Evolutionary conservation across 2,329 filamentous ascomycete species (phyloP), one percentile per base, ranked within the genome.

Genomic region (Fusarium liriodendri): DNA sequence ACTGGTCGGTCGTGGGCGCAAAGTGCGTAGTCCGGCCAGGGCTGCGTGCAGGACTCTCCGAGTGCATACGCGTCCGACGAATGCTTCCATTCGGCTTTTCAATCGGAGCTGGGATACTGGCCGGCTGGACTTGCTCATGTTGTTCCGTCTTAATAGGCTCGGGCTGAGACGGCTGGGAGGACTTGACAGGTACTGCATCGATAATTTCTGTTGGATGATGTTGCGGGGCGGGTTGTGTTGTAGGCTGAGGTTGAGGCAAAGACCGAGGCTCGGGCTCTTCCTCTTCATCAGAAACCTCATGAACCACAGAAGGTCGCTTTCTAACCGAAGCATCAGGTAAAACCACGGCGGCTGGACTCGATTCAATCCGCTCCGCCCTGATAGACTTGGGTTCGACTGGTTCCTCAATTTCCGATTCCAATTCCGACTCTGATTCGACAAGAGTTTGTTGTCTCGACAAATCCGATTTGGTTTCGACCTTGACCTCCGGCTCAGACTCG

Each of bases 11-110:
- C 9, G 87, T 85, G 11, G 87, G 79, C 2, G 90, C 90, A 80
- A 95, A 95, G 76, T 90, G 92, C 14, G 93, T 90, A 33, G 88
- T 90, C 37, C 93, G 88, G 27, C 85, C 87, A 20, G 93, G 92
- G 75, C 92, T 90, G 32, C 92, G 88, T 22, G 86, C 87, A n/a
- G 93, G 92, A 74, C 92, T 95, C 73, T 84, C 85, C 1, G 88
- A 90, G 25, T 82, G 82, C 3, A 85, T 83, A 6, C 87, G 82
- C 22, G 79, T 78, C 47, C 73, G 79, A 9, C 74, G 72, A 45
- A 71, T 29, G 22, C 58, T 27, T 77, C 69, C 69, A 13, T 65
- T 67, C 27, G 81, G 62, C 14, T 66, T 64, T 22, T 75, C 74
- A 11, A 67, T n/a, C 6, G 40, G 40, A n/a, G 50, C 32, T 6